Conservation (phyloP, 2,329 filamentous ascomycete species). For the Ophiostoma fasciatum region DNA sequence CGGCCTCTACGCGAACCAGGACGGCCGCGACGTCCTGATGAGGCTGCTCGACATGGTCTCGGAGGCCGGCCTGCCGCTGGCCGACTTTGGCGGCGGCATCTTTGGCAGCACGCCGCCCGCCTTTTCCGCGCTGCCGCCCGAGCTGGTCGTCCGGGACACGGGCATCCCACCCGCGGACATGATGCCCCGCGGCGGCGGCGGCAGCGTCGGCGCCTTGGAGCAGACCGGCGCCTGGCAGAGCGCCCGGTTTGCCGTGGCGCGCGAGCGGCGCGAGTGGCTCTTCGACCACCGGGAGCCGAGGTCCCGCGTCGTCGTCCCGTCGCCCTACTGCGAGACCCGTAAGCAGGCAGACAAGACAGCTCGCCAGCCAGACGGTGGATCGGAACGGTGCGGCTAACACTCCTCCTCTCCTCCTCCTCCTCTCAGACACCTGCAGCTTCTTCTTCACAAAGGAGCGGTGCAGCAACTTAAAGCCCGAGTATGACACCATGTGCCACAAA, state of each 20-base stretch:
- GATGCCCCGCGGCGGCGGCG: not conserved
- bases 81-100: not conserved
- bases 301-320: not conserved
- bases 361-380: not conserved
- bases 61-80: not conserved
- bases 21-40: slow-evolving; percentile 4
- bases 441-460: slow-evolving; percentile 7
- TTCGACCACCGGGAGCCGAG: not conserved
- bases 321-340: slow-evolving; percentile 3
- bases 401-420: too few relatives aligned
- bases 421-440: slow-evolving; percentile 10
- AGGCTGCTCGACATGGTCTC: slow-evolving; percentile 1
- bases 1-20: slow-evolving; percentile 4
- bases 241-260: slow-evolving; percentile 1
- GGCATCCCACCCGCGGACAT: too few relatives aligned
- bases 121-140: not conserved
- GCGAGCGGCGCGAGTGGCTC: slow-evolving; percentile 4
- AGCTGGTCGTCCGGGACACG: not conserved
- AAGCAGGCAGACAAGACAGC: not conserved
- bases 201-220: not conserved
- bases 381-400: too few relatives aligned
- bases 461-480: slow-evolving; percentile 1
- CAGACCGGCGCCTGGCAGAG: slow-evolving; percentile 1
- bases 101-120: not conserved
- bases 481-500: slow-evolving; percentile 4